Base-by-base conservation (phyloP, 225 moss, liverwort and hornwort species). In the Sphagnum tenellum region DNA sequence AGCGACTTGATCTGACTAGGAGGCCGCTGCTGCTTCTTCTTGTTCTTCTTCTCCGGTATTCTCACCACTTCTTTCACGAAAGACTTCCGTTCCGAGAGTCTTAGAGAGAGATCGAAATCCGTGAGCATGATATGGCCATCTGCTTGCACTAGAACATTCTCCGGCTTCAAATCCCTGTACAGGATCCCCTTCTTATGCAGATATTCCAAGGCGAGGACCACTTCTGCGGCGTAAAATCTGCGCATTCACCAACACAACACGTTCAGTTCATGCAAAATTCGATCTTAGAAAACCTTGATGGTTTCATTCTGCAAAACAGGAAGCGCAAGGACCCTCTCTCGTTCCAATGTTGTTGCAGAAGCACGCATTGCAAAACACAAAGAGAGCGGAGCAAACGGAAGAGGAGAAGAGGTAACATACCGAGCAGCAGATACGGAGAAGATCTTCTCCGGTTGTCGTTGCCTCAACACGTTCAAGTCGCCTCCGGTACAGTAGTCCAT, bases 111-210 rank as follows among this genome's bases (percentile, higher is more conserved):
- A 57, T 84, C 83, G 12, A 84, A 84, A 70, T 84, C 83, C 5
- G 83, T 79, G 12, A 84, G 77, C 76, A 84, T 77, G 58, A 84
- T 59, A 50, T 84, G 83, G 0, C 83, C 83, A 51, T 61, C 75
- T 2, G 68, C 46, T 50, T 79, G 79, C 7, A 84, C 59, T 46
- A 84, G 67, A 62, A 84, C 77, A 54, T 84, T 84, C 68, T 84
- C 83, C 13, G 83, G 83, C 72, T 83, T 83, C 72, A 83, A 62
- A 62, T 83, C 83, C n/a, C 83, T 66, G 63, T 83, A 83, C 3
- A 77, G 73, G 3, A 83, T 74, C 2, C 79, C 79, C 44, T 52
- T 64, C 64, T 64, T 67, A 54, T 83, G 83, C 9, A 84, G 70
- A 12, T 84, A 79, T 69, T 79, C 79, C 70, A 84, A 44, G 0